Base-by-base conservation (phyloP, 2,329 filamentous ascomycete genomes). In the Raffaelea arxii region DNA sequence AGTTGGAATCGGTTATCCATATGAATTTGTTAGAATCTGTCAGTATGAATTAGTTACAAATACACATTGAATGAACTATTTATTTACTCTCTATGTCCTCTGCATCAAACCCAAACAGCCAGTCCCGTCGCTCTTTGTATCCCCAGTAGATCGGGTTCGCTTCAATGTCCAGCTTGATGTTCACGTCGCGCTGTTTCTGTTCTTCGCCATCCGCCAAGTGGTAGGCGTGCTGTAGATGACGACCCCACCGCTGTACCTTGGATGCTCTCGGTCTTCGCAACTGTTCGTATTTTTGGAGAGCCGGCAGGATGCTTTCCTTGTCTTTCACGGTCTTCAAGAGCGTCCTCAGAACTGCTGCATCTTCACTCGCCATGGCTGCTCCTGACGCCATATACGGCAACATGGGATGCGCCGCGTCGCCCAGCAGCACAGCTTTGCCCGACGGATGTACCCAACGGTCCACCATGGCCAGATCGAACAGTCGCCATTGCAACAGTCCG, bases 341-440 rank as follows among this genome's bases (percentile, higher is more conserved):
- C 19, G 48, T 49, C 11, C 52, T 39, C 22, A 54, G 46, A 6
- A 39, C 44, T 11, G 61, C 66, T 1, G 63, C 68, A 43, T 71
- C 68, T 51, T 73, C 68, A 4, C 65, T 62, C 1, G 66, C 61
- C 51, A 66, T 65, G 3, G 66, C 65, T 2, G 68, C 68, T 6
- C 69, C 69, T 50, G 70, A 66, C 0, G 69, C 69, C 30, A 71
- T 59, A 49, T 72, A 71, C 0, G 69, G 70, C 7, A 72, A 61
- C 57, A 70, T 72, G 0, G 69, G 67, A 53, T 73, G 69, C 44
- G 63, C 66, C 6, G 64, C 57, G 46, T 72, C 70, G 3, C 69
- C 70, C 3, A 71, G 56, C 22, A 72, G 55, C 19, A 60, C 60
- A 10, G 61, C 65, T 21, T 62, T 65, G 14, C 66, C 66, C 1